These are phyloP conservation scores for Allantophomopsis lycopodina DNA, from an alignment of 2,329 filamentous ascomycete species.

Conservation along the genomic window DNA sequence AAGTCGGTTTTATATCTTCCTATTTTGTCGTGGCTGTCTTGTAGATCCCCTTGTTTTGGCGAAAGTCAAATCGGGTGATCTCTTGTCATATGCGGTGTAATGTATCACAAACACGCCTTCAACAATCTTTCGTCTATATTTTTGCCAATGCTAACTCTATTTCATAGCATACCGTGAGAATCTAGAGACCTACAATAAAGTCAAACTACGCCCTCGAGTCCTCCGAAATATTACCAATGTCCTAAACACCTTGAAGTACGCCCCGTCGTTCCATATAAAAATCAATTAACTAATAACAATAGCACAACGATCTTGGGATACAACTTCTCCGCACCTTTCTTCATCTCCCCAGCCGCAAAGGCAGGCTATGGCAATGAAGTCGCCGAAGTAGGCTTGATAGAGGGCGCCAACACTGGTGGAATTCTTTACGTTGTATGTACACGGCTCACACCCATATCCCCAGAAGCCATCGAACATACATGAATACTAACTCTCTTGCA, in stretches of 20 bases:
- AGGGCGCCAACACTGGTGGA: conserved; percentile 13
- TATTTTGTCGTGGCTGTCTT: too few species aligned
- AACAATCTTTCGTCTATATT: too few species aligned
- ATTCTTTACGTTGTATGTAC: too few species aligned
- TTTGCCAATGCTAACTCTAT: too few species aligned
- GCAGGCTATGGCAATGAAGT: conserved; percentile 28
- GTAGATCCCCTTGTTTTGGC: too few species aligned
- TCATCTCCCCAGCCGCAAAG: conserved; percentile 32
- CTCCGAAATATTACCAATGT: conserved; percentile 32
- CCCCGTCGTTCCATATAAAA: conserved; percentile 1
- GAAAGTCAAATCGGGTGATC: too few species aligned
- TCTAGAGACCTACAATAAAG: conserved; percentile 36
- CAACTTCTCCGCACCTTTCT: conserved; percentile 40
- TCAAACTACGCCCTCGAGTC: conserved; percentile 30
- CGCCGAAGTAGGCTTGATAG: conserved; percentile 33
- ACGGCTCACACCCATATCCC: too few species aligned
- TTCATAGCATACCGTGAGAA: conserved; percentile 35
- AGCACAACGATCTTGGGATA: conserved; percentile 35
- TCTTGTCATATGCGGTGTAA: too few species aligned
- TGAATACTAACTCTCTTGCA: too few species aligned
- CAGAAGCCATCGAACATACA: too few species aligned
- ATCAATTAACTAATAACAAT: conserved; percentile 4
- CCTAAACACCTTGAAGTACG: conserved; percentile 21
- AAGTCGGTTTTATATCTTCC: too few species aligned
- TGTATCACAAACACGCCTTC: too few species aligned